phyloP scores from a whole-genome alignment of 75 land plant genomes.

The Cupressus sempervirens region DNA sequence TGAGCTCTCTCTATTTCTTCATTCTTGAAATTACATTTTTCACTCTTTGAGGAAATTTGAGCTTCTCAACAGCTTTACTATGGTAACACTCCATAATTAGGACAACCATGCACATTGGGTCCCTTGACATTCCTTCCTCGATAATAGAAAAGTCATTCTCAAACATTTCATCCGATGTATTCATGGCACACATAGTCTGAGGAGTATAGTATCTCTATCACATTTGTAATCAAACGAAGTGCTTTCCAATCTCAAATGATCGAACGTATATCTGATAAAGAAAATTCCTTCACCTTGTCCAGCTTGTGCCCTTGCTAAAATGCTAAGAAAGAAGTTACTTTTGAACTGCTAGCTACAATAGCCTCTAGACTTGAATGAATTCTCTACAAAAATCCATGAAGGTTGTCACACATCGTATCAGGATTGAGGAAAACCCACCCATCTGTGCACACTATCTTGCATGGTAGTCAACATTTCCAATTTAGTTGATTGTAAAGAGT shows the following conservation, averaged over 20 bases:
- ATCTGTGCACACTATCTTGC: too few relatives aligned
- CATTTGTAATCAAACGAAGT: slow-evolving; percentile 52
- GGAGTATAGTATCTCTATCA: slow-evolving; percentile 63
- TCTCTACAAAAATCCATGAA: too few relatives aligned
- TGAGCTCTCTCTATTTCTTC: too few relatives aligned
- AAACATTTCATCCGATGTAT: slow-evolving; percentile 91
- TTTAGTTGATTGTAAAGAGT: too few relatives aligned
- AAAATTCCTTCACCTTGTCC: slow-evolving; percentile 86
- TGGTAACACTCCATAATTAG: slow-evolving; percentile 75
- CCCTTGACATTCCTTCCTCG: slow-evolving; percentile 85
- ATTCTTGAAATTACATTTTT: too few relatives aligned
- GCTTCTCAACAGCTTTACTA: slow-evolving; percentile 62
- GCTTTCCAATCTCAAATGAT: slow-evolving; percentile 74
- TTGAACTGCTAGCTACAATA: too few relatives aligned
- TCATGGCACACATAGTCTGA: slow-evolving; percentile 33
- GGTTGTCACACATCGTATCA: too few relatives aligned
- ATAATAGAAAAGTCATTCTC: slow-evolving; percentile 66
- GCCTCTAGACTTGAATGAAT: too few relatives aligned
- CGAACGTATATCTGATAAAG: slow-evolving; percentile 59
- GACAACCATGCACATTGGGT: slow-evolving; percentile 61
- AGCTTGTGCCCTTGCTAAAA: too few relatives aligned
- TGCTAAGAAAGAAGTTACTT: too few relatives aligned
- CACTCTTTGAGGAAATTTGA: slow-evolving; percentile 68
- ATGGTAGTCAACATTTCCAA: too few relatives aligned
- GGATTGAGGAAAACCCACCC: too few relatives aligned